Base-by-base conservation (phyloP, 352 stramenopile species). In the Pythium utonaiense region DNA sequence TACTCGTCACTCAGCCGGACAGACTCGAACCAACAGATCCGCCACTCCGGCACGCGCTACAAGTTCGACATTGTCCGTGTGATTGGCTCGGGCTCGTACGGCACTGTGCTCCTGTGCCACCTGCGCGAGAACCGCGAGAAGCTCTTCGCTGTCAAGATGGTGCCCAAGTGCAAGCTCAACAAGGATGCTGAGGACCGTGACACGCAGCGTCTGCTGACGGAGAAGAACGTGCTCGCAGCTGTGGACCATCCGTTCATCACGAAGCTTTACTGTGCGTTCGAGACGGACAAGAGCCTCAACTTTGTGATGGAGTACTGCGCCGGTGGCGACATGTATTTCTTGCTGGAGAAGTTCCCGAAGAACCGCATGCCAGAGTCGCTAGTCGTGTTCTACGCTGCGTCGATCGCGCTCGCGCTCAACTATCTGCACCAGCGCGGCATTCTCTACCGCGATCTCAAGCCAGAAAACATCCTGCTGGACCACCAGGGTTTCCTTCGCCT, bases 191-290 rank as follows among this genome's bases (percentile, higher is more conserved):
- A 57, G 8, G 70, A 70, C 19, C 68, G 73, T 22, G 80, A 93
- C 41, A 71, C 74, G n/a, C 69, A 68, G 28, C 81, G 83, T 13
- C 67, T 99, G 7, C 77, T 98, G 52, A 97, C 97, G 47, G 97
- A 99, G 77, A 98, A 98, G 77, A 93, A 97, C 54, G 97, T 99
- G 67, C 91, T 99, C 54, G 88, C 89, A 30, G 80, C 75, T 12
- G 80, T 98, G 21, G 38, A 45, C 17, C 92, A 98, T 59, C 94
- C 94, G 14, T 98, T 97, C 57, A 90, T 98, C 22, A 92, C 98
- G 27, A 94, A 93, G 50, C 80, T 98, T 34, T 90, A 97, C 64
- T 98, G 96, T 64, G 94, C 94, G 25, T 98, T 98, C 72, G 93
- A 98, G 61, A 96, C 81, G 57, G 85, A 95, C 47, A 88, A 83